Evolutionary conservation across 208 protist genomes (phyloP), one percentile per base, ranked within the genome.

Genomic region (Wallacemonas collosoma): DNA sequence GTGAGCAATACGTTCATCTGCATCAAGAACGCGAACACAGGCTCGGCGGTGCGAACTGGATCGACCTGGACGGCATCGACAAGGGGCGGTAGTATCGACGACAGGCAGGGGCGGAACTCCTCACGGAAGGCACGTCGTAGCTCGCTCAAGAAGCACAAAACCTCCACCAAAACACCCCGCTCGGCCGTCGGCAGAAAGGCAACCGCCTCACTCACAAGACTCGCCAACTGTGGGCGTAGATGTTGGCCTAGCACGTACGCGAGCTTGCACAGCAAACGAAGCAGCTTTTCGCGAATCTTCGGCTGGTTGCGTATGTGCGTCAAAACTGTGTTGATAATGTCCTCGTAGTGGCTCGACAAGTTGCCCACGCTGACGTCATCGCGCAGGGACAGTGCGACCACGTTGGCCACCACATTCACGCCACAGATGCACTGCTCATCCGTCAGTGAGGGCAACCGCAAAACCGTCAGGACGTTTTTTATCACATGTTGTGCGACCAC

Each of bases 401-500:
- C 77, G 62, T 88, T 82, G 9, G 87, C 86, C 55, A 97, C 71
- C 50, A 94, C 90, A 56, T 86, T 75, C 47, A 94, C 83, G 2
- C 85, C 90, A 66, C 83, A 83, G 63, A 94, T 67, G 77, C 88
- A 94, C 72, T 95, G 90, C 53, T 94, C 90, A 48, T 94, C 90
- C 4, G 88, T 88, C 41, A 94, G 76, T 14, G 87, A 93, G 15
- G 93, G 90, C 60, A 95, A 77, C 53, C 88, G 85, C 69, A 97
- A 81, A 58, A 95, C 90, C 35, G 89, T 79, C 9, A 97, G 75
- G 1, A 92, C 85, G 64, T 88, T 87, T 43, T 79, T 79, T 36
- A 94, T 78, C 35, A 94, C 89, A 39, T 81, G 91, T 63, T 93
- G 87, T 45, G 83, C 86, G 53, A 93, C 83, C 14, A 82, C 82